phyloP scores from a whole-genome alignment of 805 yeast genomes.

The Wickerhamomyces strasburgensis region DNA sequence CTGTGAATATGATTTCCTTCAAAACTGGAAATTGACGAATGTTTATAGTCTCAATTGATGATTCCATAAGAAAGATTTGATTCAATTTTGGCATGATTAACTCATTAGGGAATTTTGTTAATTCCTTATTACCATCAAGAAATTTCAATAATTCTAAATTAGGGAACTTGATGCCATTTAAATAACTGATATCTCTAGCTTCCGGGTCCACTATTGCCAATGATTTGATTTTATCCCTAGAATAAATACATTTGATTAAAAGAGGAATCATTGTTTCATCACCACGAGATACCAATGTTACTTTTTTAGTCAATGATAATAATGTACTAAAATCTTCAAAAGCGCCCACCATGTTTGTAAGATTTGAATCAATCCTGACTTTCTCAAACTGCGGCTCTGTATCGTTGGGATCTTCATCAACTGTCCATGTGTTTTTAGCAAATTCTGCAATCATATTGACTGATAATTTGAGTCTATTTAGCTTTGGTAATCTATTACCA shows the following conservation, averaged over 20 bases:
- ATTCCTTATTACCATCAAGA: not conserved
- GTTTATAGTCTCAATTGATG: not conserved
- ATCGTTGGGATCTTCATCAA: not conserved
- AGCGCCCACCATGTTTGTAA: not conserved
- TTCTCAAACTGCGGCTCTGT: not conserved
- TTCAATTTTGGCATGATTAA: not conserved
- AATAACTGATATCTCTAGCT: too few relatives aligned
- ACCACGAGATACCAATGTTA: not conserved
- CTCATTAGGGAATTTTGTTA: not conserved
- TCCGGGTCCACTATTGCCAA: not conserved
- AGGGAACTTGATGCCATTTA: not conserved
- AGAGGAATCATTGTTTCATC: not conserved
- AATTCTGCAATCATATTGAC: not conserved
- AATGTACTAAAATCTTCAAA: not conserved
- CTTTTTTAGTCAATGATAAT: not conserved
- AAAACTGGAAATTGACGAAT: not conserved
- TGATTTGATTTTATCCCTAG: not conserved
- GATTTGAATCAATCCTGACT: not conserved
- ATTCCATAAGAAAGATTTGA: not conserved
- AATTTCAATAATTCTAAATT: too few relatives aligned
- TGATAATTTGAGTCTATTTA: conserved; percentile 1
- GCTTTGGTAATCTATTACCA: conserved; percentile 6
- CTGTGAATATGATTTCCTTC: not conserved
- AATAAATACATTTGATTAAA: not conserved
- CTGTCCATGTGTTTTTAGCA: not conserved